Conservation (phyloP, 441 rosid species). For the Gossypium schwendimanii region DNA sequence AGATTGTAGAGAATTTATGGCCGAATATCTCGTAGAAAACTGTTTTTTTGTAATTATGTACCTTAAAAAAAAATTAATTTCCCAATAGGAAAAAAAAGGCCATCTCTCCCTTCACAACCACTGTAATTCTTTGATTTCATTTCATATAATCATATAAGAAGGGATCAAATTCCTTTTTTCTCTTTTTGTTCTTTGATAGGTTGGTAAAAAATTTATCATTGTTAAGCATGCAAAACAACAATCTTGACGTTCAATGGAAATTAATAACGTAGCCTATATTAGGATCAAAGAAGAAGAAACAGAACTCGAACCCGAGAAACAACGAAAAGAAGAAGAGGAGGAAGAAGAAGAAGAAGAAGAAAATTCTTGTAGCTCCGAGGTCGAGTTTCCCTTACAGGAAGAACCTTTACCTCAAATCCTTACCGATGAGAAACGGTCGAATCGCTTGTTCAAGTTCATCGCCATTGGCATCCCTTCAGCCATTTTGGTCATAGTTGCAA, state of each 20-base stretch:
- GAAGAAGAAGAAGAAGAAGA: neutral
- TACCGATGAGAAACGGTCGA: neutral
- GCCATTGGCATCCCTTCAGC: neutral
- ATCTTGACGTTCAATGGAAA: constrained; percentile 8
- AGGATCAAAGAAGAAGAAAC: neutral
- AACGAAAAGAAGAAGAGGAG: neutral
- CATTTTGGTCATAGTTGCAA: neutral
- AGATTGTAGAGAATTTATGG: neutral
- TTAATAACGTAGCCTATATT: neutral
- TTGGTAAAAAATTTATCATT: neutral
- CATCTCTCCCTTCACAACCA: neutral
- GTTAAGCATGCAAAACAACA: neutral
- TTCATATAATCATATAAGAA: neutral
- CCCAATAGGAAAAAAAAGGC: neutral
- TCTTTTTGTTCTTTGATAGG: neutral
- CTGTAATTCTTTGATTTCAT: neutral
- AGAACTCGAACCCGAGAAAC: neutral
- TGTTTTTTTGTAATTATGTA: neutral
- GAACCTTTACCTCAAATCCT: neutral
- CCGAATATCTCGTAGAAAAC: constrained; percentile 1
- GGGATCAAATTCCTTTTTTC: neutral
- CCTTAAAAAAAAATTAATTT: neutral
- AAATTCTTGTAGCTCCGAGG: too few relatives aligned
- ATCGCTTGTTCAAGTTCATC: neutral
- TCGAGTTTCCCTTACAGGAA: neutral